phyloP scores from a whole-genome alignment of 2,329 filamentous ascomycete species.

The Trichothecium roseum region DNA sequence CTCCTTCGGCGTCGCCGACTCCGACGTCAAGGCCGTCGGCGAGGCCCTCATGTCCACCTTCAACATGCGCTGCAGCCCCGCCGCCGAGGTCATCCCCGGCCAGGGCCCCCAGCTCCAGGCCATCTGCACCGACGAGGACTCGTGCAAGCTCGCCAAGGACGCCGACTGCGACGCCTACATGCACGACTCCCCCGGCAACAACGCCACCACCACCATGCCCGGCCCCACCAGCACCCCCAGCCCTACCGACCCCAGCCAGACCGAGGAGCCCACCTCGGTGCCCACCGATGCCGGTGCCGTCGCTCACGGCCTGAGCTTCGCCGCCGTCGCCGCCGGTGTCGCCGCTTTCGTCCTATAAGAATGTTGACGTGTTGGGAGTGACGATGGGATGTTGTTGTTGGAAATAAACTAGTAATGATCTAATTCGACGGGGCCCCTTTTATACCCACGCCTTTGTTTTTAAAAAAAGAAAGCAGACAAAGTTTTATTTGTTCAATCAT shows the following conservation, averaged over 20 bases:
- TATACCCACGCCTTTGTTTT: too few species aligned
- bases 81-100: conserved; percentile 30
- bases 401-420: too few species aligned
- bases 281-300: conserved; percentile 13
- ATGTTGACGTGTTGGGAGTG: too few species aligned
- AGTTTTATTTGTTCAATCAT: too few species aligned
- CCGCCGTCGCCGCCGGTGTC: conserved; percentile 4
- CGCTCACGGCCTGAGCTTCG: conserved; percentile 14
- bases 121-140: conserved; percentile 40
- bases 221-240: conserved; percentile 6
- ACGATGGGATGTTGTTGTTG: too few species aligned
- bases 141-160: conserved; percentile 35
- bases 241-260: conserved; percentile 5
- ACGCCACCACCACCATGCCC: conserved; percentile 7
- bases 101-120: conserved; percentile 38
- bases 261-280: conserved; percentile 6
- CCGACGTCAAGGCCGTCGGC: conserved; percentile 39
- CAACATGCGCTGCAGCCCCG: conserved; percentile 37
- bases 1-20: conserved; percentile 47
- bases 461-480: too few species aligned
- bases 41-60: conserved; percentile 38
- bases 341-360: too few species aligned
- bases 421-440: too few species aligned
- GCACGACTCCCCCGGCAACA: conserved; percentile 8
- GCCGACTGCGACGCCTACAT: conserved; percentile 35